Evolutionary conservation across 495 filamentous ascomycete genomes (phyloP).

Genomic region (Penicillium bialowiezense): DNA sequence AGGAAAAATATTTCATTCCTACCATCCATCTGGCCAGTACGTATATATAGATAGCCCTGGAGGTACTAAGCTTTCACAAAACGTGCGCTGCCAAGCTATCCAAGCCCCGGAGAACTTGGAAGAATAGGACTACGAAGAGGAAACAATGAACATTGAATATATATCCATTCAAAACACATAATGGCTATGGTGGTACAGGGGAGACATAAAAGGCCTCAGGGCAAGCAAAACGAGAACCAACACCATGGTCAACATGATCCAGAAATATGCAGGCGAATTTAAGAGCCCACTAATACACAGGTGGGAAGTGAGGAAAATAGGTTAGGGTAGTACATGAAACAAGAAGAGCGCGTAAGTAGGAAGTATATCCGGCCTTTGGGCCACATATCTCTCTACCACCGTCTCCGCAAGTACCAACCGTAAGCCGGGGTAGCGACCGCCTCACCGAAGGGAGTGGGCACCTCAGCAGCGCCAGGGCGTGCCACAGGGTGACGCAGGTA

Average conservation of each 20-base stretch:
- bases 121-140: neutral
- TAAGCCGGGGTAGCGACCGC: conserved; percentile 71
- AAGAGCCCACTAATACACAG: conserved; percentile 43
- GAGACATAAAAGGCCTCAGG: conserved; percentile 10
- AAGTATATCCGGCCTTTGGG: neutral
- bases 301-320: conserved; percentile 16
- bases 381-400: conserved; percentile 48
- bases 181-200: conserved; percentile 31
- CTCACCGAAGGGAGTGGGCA: conserved; percentile 76
- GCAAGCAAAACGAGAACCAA: conserved; percentile 27
- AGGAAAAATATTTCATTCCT: too few relatives aligned
- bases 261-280: conserved; percentile 30
- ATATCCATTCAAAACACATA: conserved; percentile 31
- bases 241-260: conserved; percentile 32
- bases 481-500: conserved; percentile 95
- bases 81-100: too few relatives aligned
- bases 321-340: conserved; percentile 14
- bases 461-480: conserved; percentile 80
- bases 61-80: too few relatives aligned
- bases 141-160: conserved; percentile 5
- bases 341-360: conserved; percentile 12
- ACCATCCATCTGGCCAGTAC: too few relatives aligned
- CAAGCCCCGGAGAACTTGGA: too few relatives aligned
- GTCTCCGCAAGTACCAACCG: conserved; percentile 88
- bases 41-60: too few relatives aligned